These are phyloP conservation scores for Phlyctochytrium bullatum DNA, from an alignment of 192 early-diverging fungal genomes.

Conservation along the genomic window DNA sequence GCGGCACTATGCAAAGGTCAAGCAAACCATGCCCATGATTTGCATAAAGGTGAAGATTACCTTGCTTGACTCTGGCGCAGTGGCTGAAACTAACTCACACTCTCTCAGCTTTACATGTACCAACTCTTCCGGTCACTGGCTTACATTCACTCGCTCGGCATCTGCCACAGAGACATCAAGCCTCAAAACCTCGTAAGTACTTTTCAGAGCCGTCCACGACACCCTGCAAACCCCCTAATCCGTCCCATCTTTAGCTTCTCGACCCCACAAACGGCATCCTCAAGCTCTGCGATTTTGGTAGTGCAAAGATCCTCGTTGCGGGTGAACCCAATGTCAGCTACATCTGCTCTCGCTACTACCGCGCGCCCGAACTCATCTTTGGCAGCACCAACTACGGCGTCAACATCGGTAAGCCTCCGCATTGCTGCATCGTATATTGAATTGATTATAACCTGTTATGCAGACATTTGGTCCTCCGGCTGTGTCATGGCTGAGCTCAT, in stretches of 20 bases:
- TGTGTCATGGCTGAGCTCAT: slow-evolving; percentile 98
- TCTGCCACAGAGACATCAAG: slow-evolving; percentile 99
- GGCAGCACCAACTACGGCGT: slow-evolving; percentile 91
- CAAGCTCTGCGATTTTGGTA: slow-evolving; percentile 98
- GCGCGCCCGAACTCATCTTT: slow-evolving; percentile 96
- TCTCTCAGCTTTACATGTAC: slow-evolving; percentile 88
- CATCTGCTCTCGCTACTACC: slow-evolving; percentile 98
- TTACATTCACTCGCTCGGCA: slow-evolving; percentile 94
- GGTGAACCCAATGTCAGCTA: slow-evolving; percentile 98
- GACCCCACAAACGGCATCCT: slow-evolving; percentile 87
- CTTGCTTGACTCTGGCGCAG: background rate
- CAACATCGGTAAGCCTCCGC: slow-evolving; percentile 47
- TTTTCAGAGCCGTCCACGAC: background rate
- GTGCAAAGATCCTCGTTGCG: slow-evolving; percentile 91
- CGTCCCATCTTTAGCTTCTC: slow-evolving; percentile 53
- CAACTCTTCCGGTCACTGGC: slow-evolving; percentile 96
- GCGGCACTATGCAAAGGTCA: slow-evolving; percentile 85
- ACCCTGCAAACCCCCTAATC: background rate
- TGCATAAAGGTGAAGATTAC: slow-evolving; percentile 67
- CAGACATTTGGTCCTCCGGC: slow-evolving; percentile 93
- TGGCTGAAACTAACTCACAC: background rate
- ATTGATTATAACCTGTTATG: slow-evolving; percentile 31
- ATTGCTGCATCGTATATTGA: background rate
- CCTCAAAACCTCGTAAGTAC: slow-evolving; percentile 84
- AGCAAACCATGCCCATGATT: slow-evolving; percentile 93